These are phyloP conservation scores for Torulaspora maleeae DNA, from an alignment of 805 yeast genomes.

Conservation along the genomic window DNA sequence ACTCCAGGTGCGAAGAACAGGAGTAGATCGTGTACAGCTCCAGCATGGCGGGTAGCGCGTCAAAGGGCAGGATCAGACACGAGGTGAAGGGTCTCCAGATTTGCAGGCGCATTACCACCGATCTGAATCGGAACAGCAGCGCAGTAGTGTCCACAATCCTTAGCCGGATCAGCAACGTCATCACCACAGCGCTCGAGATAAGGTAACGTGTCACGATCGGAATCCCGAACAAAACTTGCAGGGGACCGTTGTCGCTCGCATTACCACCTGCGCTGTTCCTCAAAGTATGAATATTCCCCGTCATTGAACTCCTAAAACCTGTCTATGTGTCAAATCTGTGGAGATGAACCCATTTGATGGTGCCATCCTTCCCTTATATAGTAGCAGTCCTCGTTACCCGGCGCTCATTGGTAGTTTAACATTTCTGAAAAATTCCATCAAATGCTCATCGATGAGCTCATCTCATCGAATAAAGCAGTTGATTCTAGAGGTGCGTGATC, in stretches of 20 bases:
- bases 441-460: constrained; percentile 6
- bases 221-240: constrained; percentile 27
- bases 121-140: constrained; percentile 21
- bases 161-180: constrained; percentile 40
- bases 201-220: constrained; percentile 62
- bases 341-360: not conserved
- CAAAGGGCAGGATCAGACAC: constrained; percentile 23
- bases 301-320: not conserved
- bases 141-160: constrained; percentile 29
- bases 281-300: constrained; percentile 15
- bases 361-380: not conserved
- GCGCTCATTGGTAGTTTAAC: not conserved
- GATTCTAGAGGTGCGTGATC: not conserved
- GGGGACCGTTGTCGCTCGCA: not conserved
- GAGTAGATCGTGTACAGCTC: constrained; percentile 28
- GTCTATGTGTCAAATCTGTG: not conserved
- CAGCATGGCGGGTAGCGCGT: constrained; percentile 26
- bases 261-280: constrained; percentile 2
- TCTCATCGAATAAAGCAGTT: constrained; percentile 1
- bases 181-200: constrained; percentile 44
- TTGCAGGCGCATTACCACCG: constrained; percentile 19
- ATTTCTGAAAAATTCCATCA: constrained; percentile 7
- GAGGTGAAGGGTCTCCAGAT: constrained; percentile 32
- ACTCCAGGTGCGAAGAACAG: constrained; percentile 27
- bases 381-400: not conserved